These are phyloP conservation scores for Vigna trinervia DNA, from an alignment of 306 rosid genomes.

Conservation along the genomic window DNA sequence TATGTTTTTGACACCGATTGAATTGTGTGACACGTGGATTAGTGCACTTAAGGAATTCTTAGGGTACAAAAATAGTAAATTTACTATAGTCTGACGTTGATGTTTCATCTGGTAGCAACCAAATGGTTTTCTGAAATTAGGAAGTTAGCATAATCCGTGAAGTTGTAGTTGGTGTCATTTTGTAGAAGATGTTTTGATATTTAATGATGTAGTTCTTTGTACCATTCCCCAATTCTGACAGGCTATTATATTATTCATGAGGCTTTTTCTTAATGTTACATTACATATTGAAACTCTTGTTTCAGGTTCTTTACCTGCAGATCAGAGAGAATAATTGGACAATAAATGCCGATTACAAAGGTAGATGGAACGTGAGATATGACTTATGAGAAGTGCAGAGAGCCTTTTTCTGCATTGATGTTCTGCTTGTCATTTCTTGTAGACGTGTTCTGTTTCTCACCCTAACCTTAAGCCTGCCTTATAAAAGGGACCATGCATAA, in stretches of 20 bases:
- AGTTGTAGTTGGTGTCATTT: conserved; percentile 17
- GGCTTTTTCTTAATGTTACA: conserved; percentile 21
- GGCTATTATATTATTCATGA: not conserved
- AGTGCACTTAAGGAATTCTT: not conserved
- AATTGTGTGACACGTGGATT: too few species aligned
- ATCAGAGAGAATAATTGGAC: conserved; percentile 98
- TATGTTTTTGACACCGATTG: not conserved
- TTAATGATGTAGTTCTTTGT: conserved; percentile 1
- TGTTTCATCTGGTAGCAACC: conserved; percentile 27
- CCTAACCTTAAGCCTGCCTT: conserved; percentile 13
- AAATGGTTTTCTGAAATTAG: not conserved
- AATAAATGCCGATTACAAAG: conserved; percentile 74
- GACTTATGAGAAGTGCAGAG: conserved; percentile 64
- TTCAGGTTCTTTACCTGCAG: conserved; percentile 94
- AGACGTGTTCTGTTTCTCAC: conserved; percentile 39
- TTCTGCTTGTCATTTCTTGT: conserved; percentile 40
- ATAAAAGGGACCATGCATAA: conserved; percentile 37
- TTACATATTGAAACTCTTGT: conserved; percentile 34
- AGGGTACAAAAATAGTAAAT: not conserved
- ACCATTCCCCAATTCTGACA: conserved; percentile 4
- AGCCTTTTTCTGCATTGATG: conserved; percentile 39
- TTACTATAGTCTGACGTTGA: not conserved
- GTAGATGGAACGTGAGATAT: conserved; percentile 90
- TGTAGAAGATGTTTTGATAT: not conserved
- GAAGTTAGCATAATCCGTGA: conserved; percentile 32